A percentile compares a stretch with the other conserved stretches of the same genome.
These are phyloP conservation scores for Vitis labrusca DNA, from an alignment of 164 flowering plant genomes.

Conservation along the genomic window DNA sequence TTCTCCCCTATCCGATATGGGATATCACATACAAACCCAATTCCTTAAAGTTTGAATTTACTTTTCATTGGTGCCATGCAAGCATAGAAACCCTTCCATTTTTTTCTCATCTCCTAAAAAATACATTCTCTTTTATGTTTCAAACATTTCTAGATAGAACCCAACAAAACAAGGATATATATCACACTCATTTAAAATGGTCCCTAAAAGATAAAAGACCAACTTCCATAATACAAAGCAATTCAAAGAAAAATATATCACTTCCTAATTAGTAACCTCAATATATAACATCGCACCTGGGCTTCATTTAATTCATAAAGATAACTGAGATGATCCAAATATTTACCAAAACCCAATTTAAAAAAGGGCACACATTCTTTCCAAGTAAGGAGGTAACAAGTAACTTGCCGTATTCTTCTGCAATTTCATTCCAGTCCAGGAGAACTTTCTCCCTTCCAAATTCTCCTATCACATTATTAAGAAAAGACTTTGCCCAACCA, in stretches of 20 bases:
- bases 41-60: neutral
- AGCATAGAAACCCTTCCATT: neutral
- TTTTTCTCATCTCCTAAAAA: too few relatives aligned
- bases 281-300: too few relatives aligned
- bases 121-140: too few relatives aligned
- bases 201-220: too few relatives aligned
- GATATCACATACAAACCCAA: neutral
- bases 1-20: too few relatives aligned
- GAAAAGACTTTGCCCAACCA: constrained; percentile 41
- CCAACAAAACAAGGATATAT: too few relatives aligned
- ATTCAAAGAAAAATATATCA: neutral
- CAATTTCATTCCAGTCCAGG: constrained; percentile 90
- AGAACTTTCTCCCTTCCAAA: constrained; percentile 46
- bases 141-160: too few relatives aligned
- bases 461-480: constrained; percentile 33
- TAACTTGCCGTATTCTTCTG: constrained; percentile 65
- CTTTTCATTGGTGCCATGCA: neutral
- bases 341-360: too few relatives aligned
- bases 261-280: too few relatives aligned
- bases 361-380: neutral
- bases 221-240: too few relatives aligned
- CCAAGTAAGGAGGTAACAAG: neutral
- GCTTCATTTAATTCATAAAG: neutral
- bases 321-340: neutral
- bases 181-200: too few relatives aligned